Conservation (phyloP, 2,329 filamentous ascomycete genomes). For the Polytolypa hystricis region DNA sequence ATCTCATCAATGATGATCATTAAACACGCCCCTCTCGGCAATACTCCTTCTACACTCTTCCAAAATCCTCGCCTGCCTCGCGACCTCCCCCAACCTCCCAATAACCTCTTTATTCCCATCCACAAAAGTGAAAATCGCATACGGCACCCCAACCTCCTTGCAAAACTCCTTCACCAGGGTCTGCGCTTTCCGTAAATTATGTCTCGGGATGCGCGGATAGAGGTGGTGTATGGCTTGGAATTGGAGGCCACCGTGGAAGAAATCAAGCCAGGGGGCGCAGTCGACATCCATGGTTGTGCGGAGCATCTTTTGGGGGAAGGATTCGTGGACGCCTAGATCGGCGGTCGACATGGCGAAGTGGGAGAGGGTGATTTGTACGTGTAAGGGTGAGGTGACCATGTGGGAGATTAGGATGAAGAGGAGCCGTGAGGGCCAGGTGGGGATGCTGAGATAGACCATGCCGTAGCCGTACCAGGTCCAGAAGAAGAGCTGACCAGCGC, state of each 20-base stretch:
- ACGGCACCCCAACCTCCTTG: slow-evolving; percentile 69
- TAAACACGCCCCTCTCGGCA: slow-evolving; percentile 12
- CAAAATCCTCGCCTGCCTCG: slow-evolving; percentile 65
- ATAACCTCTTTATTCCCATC: slow-evolving; percentile 76
- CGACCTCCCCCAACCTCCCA: slow-evolving; percentile 63
- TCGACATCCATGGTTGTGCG: slow-evolving; percentile 91
- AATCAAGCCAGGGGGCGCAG: slow-evolving; percentile 78
- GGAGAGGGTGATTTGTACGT: slow-evolving; percentile 81
- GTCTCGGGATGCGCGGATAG: slow-evolving; percentile 70
- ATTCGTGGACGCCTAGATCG: slow-evolving; percentile 72
- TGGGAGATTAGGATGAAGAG: slow-evolving; percentile 71
- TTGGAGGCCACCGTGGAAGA: slow-evolving; percentile 77
- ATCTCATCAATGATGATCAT: slow-evolving; percentile 17
- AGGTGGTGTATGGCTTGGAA: slow-evolving; percentile 85
- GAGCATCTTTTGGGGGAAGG: slow-evolving; percentile 81
- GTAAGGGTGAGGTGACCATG: slow-evolving; percentile 66
- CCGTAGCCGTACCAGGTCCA: slow-evolving; percentile 80
- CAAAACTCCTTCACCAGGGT: slow-evolving; percentile 72
- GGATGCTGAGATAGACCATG: slow-evolving; percentile 63
- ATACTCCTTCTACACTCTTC: slow-evolving; percentile 55
- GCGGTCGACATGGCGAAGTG: slow-evolving; percentile 91
- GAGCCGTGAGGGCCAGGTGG: slow-evolving; percentile 57
- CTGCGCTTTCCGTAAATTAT: slow-evolving; percentile 68
- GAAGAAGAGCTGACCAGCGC: slow-evolving; percentile 66
- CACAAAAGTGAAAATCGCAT: slow-evolving; percentile 75